These are phyloP conservation scores for Blastocystis sp. DNA, from an alignment of 352 stramenopile species.

Conservation along the genomic window DNA sequence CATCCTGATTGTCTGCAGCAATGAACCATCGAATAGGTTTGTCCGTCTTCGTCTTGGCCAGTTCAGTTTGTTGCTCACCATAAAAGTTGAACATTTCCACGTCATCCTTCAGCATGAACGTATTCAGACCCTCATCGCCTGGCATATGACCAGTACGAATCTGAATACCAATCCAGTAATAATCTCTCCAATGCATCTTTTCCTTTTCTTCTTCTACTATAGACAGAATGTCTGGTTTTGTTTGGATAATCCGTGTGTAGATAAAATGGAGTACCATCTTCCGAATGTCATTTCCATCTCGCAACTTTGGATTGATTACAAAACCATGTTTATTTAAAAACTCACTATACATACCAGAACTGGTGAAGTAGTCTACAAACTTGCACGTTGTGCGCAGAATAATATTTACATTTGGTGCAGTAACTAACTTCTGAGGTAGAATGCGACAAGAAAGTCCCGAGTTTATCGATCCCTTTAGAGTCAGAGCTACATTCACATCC, in stretches of 20 bases:
- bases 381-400: constrained; percentile 16
- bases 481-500: neutral
- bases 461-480: neutral
- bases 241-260: constrained; percentile 23
- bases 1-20: neutral
- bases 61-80: constrained; percentile 16
- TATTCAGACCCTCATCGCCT: constrained; percentile 25
- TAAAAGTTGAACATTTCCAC: neutral
- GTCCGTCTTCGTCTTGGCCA: neutral
- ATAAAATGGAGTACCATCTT: constrained; percentile 49
- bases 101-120: constrained; percentile 42
- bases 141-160: constrained; percentile 24
- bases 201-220: neutral
- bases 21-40: constrained; percentile 49
- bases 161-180: constrained; percentile 54
- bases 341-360: neutral
- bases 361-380: constrained; percentile 15
- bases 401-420: neutral
- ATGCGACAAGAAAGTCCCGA: neutral
- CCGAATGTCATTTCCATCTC: constrained; percentile 7
- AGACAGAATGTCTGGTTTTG: neutral
- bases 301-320: constrained; percentile 37
- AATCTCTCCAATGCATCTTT: constrained; percentile 24
- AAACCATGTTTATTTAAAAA: constrained; percentile 15
- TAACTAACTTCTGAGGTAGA: neutral